These are phyloP conservation scores for Xerocomellus dryophilus DNA, from an alignment of 768 basidiomycete species.

Conservation along the genomic window DNA sequence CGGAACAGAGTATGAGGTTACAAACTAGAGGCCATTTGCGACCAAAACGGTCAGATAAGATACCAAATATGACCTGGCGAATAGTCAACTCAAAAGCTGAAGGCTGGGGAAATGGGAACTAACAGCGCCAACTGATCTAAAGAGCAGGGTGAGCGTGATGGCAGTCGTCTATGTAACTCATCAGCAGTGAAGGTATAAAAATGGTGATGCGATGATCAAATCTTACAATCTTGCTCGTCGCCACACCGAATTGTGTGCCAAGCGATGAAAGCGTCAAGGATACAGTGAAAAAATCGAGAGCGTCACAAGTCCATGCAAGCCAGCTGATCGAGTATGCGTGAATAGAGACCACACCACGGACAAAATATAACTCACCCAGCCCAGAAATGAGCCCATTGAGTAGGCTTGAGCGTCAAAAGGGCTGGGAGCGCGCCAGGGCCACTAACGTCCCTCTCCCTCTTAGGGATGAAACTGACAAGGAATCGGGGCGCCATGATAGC, in stretches of 20 bases:
- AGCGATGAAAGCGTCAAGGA: slow-evolving; percentile 54
- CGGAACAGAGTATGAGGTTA: slow-evolving; percentile 68
- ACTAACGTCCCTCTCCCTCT: slow-evolving; percentile 37
- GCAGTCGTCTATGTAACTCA: slow-evolving; percentile 54
- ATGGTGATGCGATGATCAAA: background rate
- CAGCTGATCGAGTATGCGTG: slow-evolving; percentile 42
- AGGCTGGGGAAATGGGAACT: slow-evolving; percentile 10
- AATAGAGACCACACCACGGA: background rate
- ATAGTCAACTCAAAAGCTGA: background rate
- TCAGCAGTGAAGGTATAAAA: background rate
- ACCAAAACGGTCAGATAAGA: slow-evolving; percentile 85
- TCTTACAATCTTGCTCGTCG: slow-evolving; percentile 43
- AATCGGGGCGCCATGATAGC: slow-evolving; percentile 33
- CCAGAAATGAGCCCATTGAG: slow-evolving; percentile 60
- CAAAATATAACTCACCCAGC: slow-evolving; percentile 41
- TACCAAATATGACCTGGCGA: slow-evolving; percentile 63
- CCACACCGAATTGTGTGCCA: slow-evolving; percentile 44
- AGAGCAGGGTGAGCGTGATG: slow-evolving; percentile 91
- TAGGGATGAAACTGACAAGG: slow-evolving; percentile 47
- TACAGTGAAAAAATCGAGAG: slow-evolving; percentile 83
- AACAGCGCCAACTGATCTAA: slow-evolving; percentile 76
- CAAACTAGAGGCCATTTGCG: slow-evolving; percentile 89
- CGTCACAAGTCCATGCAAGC: slow-evolving; percentile 86
- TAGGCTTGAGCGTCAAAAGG: slow-evolving; percentile 42
- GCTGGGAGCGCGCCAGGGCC: slow-evolving; percentile 41